A percentile compares a stretch with the other conserved stretches of the same genome.
Evolutionary conservation across 2,329 filamentous ascomycete species (phyloP).

Genomic region (Drechslera avenae): DNA sequence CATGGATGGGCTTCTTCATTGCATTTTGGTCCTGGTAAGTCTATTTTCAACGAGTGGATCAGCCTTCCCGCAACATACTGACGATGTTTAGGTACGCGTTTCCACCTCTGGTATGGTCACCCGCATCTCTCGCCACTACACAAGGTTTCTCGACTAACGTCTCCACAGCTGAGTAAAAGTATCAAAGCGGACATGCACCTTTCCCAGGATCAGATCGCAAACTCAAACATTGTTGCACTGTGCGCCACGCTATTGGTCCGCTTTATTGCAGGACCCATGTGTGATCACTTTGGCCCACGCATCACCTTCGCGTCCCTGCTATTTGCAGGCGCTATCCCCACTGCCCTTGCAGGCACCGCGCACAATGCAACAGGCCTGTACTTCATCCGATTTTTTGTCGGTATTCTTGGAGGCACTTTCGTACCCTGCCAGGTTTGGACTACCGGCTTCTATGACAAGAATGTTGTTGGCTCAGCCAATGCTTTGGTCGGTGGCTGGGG

Average conservation of each 20-base stretch:
- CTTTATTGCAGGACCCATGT: slow-evolving; percentile 78
- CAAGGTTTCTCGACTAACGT: slow-evolving; percentile 51
- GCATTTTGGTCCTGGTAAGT: slow-evolving; percentile 80
- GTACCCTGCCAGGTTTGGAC: slow-evolving; percentile 92
- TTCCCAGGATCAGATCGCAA: slow-evolving; percentile 72
- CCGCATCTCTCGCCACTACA: slow-evolving; percentile 8
- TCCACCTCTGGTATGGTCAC: slow-evolving; percentile 70
- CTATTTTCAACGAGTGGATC: slow-evolving; percentile 4
- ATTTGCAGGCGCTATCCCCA: slow-evolving; percentile 78
- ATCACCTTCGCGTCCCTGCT: slow-evolving; percentile 78
- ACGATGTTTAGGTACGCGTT: slow-evolving; percentile 73
- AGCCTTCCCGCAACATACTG: slow-evolving; percentile 19
- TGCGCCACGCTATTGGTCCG: slow-evolving; percentile 68
- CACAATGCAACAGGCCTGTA: slow-evolving; percentile 71
- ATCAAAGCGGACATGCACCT: slow-evolving; percentile 81
- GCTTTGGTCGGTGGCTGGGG: slow-evolving; percentile 83
- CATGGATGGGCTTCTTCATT: slow-evolving; percentile 83
- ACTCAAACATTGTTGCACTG: slow-evolving; percentile 88
- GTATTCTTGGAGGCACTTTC: slow-evolving; percentile 77
- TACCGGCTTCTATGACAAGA: slow-evolving; percentile 92
- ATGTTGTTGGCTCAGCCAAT: slow-evolving; percentile 87
- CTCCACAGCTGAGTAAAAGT: slow-evolving; percentile 53
- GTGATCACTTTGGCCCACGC: slow-evolving; percentile 82
- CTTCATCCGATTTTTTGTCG: slow-evolving; percentile 77
- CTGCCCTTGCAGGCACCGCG: slow-evolving; percentile 79